A percentile compares a stretch with the other conserved stretches of the same genome.
phyloP scores from a whole-genome alignment of 2,329 filamentous ascomycete species.

The Colletotrichum musae region DNA sequence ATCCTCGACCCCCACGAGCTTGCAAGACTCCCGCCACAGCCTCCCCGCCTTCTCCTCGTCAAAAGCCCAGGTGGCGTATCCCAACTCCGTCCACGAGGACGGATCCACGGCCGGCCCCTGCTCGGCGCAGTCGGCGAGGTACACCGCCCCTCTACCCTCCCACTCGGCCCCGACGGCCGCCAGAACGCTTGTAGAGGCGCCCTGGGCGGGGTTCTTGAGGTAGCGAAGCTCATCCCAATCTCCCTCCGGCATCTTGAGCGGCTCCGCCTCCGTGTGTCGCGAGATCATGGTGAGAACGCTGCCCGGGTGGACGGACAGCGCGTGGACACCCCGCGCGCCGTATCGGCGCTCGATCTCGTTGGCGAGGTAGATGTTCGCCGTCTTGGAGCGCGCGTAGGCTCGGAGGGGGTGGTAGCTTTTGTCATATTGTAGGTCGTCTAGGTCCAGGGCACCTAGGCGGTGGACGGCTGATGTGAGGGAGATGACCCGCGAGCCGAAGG shows the following conservation, averaged over 20 bases:
- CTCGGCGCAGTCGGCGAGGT: slow-evolving; percentile 56
- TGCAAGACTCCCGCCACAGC: slow-evolving; percentile 18
- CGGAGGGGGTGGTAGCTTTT: slow-evolving; percentile 48
- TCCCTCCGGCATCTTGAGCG: background rate
- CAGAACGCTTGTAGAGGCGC: slow-evolving; percentile 62
- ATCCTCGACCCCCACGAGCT: slow-evolving; percentile 53
- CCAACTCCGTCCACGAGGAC: slow-evolving; percentile 18
- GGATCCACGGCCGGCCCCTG: slow-evolving; percentile 20
- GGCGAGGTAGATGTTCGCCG: slow-evolving; percentile 65
- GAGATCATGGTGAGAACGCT: background rate
- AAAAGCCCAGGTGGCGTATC: slow-evolving; percentile 43
- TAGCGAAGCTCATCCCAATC: background rate
- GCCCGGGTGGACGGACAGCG: slow-evolving; percentile 62
- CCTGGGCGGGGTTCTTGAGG: slow-evolving; percentile 53
- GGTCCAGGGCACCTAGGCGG: slow-evolving; percentile 49
- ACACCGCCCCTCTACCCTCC: slow-evolving; percentile 62
- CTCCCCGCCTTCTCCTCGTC: slow-evolving; percentile 12
- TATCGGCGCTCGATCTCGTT: slow-evolving; percentile 66
- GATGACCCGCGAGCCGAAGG: slow-evolving; percentile 62
- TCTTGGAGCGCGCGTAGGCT: slow-evolving; percentile 64
- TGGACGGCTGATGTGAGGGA: slow-evolving; percentile 60
- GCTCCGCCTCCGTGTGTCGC: background rate
- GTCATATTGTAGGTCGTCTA: slow-evolving; percentile 50
- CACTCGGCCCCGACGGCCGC: slow-evolving; percentile 57
- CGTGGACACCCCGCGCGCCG: slow-evolving; percentile 59